Base-by-base conservation (phyloP, 768 basidiomycete species). In the Xanthoconium purpureum region DNA sequence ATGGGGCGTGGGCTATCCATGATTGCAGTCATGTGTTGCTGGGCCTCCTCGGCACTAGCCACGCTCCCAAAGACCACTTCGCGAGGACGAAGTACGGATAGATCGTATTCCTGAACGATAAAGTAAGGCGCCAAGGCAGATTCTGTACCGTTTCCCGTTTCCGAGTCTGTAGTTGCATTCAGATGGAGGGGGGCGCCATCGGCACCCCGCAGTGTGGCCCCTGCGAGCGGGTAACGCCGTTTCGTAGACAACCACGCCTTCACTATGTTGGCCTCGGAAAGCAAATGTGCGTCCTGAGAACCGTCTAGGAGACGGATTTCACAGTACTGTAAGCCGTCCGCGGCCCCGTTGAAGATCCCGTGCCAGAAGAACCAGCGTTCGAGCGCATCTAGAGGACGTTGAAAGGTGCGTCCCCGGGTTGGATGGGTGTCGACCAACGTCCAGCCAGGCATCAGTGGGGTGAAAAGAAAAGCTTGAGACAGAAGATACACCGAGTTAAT, bases 191-290 rank as follows among this genome's bases (percentile, higher is more conserved):
- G 35, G 5, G 10, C n/a, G 13, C 10, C 18, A 6, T 48, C 45
- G 5, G 32, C 32, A 17, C 68, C 40, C 71, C 69, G n/a, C 17
- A 83, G 58, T 3, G 54, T 66, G 12, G 78, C 73, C 5, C 74
- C 80, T 13, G 80, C 75, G 9, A 85, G 70, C 3, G 84, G 84
- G 59, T 73, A 82, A 38, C 70, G 74, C 36, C 67, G 69, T 63
- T 85, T 85, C n/a, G 81, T 65, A 17, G 73, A 63, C n/a, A 69
- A 30, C 82, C 83, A 86, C 1, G 78, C 72, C 29, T 68, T 66
- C 1, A 46, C 32, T 36, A 84, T 63, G 55, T 78, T 80, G n/a
- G 62, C 60, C 6, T 64, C 54, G 15, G 66, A 62, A 57, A 73
- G 69, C 37, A 66, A 37, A 69, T 52, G 18, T 58, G 55, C 46